Evolutionary conservation across 805 yeast species (phyloP).

Genomic region (Starmerella davenportii): DNA sequence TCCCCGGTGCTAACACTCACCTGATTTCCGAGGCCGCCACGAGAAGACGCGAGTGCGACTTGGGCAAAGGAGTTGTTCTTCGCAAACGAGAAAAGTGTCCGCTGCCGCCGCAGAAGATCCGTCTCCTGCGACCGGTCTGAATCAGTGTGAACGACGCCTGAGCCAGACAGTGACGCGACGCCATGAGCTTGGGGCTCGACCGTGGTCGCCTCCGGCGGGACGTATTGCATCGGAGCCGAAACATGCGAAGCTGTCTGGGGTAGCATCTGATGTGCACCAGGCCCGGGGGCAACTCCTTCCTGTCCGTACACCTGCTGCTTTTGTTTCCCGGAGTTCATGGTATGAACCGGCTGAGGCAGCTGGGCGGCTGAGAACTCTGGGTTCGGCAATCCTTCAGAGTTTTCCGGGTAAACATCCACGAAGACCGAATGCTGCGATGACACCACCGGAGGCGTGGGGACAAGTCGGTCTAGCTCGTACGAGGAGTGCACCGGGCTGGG

Average conservation of each 20-base stretch:
- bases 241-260: too few relatives aligned
- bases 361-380: background rate
- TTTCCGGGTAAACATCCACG: background rate
- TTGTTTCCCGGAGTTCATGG: background rate
- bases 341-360: background rate
- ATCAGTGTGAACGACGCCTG: too few relatives aligned
- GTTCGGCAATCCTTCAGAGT: too few relatives aligned
- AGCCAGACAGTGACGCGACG: too few relatives aligned
- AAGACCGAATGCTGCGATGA: background rate
- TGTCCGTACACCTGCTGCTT: too few relatives aligned
- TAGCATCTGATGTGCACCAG: too few relatives aligned
- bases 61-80: background rate
- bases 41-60: background rate
- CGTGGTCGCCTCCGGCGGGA: too few relatives aligned
- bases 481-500: background rate
- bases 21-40: too few relatives aligned
- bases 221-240: too few relatives aligned
- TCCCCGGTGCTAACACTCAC: slow-evolving; percentile 17
- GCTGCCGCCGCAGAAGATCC: slow-evolving; percentile 34
- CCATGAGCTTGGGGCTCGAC: too few relatives aligned
- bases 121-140: slow-evolving; percentile 13
- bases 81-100: slow-evolving; percentile 27
- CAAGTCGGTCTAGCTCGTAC: background rate
- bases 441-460: background rate
- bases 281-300: too few relatives aligned